Percentiles rank a stretch among this genome's conserved stretches.
Evolutionary conservation across 495 filamentous ascomycete genomes (phyloP).

Genomic region (Penicillium angulare): DNA sequence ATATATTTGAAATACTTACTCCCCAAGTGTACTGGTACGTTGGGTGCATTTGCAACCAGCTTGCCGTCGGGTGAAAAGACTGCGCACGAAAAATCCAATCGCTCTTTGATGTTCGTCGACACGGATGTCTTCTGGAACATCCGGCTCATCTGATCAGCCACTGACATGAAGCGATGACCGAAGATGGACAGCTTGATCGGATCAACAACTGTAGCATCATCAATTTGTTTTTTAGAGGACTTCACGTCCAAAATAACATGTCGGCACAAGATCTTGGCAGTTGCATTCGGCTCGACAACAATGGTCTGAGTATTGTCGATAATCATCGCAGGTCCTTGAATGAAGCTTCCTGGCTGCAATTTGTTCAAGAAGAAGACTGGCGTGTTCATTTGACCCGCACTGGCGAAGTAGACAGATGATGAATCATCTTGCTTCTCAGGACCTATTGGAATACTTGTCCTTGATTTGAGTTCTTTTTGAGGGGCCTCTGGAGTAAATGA

Average conservation of each 20-base stretch:
- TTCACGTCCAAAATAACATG: constrained; percentile 64
- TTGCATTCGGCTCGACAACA: constrained; percentile 73
- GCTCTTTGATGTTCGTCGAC: constrained; percentile 90
- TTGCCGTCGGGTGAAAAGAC: constrained; percentile 82
- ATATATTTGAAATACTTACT: constrained; percentile 11
- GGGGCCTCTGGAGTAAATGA: constrained; percentile 3
- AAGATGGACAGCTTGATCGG: constrained; percentile 91
- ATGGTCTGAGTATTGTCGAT: constrained; percentile 95
- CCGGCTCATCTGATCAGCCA: constrained; percentile 86
- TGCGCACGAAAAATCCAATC: constrained; percentile 88
- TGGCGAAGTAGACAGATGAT: constrained; percentile 29
- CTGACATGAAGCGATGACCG: constrained; percentile 90
- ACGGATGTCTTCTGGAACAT: constrained; percentile 89
- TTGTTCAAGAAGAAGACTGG: constrained; percentile 77
- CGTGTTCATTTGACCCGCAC: constrained; percentile 69
- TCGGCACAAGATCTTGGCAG: constrained; percentile 47
- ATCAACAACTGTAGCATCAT: constrained; percentile 46
- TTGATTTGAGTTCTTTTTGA: constrained; percentile 7
- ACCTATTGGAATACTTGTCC: not conserved
- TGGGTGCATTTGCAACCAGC: constrained; percentile 75
- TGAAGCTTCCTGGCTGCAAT: constrained; percentile 62
- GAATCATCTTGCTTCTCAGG: constrained; percentile 4
- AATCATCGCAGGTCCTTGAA: constrained; percentile 81
- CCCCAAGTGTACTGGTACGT: constrained; percentile 83
- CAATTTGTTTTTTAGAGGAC: constrained; percentile 72